These are phyloP conservation scores for Hyaloperonospora brassicae DNA, from an alignment of 352 stramenopile species.

Conservation along the genomic window DNA sequence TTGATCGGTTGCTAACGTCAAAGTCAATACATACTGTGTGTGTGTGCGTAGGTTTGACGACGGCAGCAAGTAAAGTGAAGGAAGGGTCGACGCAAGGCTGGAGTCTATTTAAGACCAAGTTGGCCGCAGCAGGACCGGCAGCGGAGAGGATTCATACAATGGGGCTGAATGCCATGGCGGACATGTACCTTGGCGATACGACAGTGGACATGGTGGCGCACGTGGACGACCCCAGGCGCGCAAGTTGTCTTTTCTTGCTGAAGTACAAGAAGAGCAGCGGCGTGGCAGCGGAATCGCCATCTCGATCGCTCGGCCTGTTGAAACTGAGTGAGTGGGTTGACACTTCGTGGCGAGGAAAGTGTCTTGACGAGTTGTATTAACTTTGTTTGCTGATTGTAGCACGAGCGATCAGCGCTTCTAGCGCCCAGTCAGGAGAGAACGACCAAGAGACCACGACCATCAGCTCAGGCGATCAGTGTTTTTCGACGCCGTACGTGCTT, in stretches of 20 bases:
- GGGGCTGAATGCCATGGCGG: conserved; percentile 60
- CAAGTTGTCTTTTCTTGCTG: conserved; percentile 48
- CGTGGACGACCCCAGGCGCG: conserved; percentile 34
- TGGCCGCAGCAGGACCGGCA: conserved; percentile 61
- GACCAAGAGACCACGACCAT: conserved; percentile 1
- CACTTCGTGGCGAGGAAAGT: not conserved
- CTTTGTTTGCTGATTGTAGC: conserved; percentile 11
- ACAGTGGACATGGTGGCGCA: conserved; percentile 39
- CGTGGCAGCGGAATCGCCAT: conserved; percentile 10
- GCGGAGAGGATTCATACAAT: conserved; percentile 69
- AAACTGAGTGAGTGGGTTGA: conserved; percentile 36
- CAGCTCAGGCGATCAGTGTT: conserved; percentile 32
- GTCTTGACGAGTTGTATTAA: conserved; percentile 4
- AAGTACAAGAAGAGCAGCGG: conserved; percentile 43
- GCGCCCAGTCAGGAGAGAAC: conserved; percentile 17
- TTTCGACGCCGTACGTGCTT: conserved; percentile 56
- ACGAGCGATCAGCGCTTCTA: conserved; percentile 25
- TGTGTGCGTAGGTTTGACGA: conserved; percentile 9
- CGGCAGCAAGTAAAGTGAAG: conserved; percentile 39
- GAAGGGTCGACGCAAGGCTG: conserved; percentile 70
- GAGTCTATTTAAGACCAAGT: conserved; percentile 72
- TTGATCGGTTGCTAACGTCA: not conserved
- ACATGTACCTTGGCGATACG: conserved; percentile 57
- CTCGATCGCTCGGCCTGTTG: conserved; percentile 28
- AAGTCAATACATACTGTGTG: not conserved